These are phyloP conservation scores for Postia placenta DNA, from an alignment of 768 basidiomycete species.

Conservation along the genomic window DNA sequence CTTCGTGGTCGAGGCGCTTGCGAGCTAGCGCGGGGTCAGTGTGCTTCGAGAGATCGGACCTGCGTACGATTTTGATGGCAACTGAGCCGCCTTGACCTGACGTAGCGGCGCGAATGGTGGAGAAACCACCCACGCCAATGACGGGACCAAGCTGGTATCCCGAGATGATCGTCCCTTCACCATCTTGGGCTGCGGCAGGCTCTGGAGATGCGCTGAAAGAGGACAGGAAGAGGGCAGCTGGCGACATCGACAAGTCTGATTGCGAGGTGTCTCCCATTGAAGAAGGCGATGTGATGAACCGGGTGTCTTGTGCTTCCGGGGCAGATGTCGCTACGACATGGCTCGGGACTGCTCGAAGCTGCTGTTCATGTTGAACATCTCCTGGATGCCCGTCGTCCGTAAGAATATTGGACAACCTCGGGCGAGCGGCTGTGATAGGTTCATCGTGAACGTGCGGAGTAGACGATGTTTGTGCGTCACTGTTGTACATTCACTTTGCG, in stretches of 20 bases:
- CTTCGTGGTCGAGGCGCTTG: slow-evolving; percentile 65
- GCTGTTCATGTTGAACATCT: neutral
- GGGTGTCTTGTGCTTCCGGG: slow-evolving; percentile 5
- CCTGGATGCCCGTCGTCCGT: neutral
- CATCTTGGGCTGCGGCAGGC: slow-evolving; percentile 40
- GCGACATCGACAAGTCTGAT: slow-evolving; percentile 36
- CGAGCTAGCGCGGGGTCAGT: slow-evolving; percentile 40
- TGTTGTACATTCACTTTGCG: no score
- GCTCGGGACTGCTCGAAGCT: slow-evolving; percentile 5
- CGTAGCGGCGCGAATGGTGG: slow-evolving; percentile 67
- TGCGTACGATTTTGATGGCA: slow-evolving; percentile 80
- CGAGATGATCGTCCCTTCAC: slow-evolving; percentile 59
- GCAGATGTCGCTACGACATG: slow-evolving; percentile 7
- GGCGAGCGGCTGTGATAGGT: neutral
- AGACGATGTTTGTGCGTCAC: no score
- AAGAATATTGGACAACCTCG: slow-evolving; percentile 1
- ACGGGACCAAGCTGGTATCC: slow-evolving; percentile 73
- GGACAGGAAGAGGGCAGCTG: slow-evolving; percentile 71
- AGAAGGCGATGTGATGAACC: neutral
- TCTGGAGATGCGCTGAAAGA: slow-evolving; percentile 44
- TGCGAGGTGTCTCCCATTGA: slow-evolving; percentile 5
- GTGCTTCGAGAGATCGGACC: slow-evolving; percentile 49
- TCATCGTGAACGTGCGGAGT: no score
- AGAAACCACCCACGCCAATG: slow-evolving; percentile 79
- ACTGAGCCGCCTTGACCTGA: slow-evolving; percentile 56